phyloP scores from a whole-genome alignment of 441 rosid genomes.

The California macrophylla region DNA sequence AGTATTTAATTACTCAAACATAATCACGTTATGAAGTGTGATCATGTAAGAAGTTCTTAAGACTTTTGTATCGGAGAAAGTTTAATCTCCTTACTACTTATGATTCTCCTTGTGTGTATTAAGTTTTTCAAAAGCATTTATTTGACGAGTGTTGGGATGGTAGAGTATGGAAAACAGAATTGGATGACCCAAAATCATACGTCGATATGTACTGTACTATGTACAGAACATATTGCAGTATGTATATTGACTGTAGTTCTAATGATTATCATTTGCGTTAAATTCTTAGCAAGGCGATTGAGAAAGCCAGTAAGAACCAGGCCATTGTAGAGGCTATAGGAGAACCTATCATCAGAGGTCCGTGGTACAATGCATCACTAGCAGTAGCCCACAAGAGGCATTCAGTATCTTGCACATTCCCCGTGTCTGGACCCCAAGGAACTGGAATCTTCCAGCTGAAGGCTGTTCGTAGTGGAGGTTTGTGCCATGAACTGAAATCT shows the following conservation, averaged over 20 bases:
- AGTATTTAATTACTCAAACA: background rate
- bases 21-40: background rate
- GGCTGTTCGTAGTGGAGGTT: constrained; percentile 59
- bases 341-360: constrained; percentile 82
- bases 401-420: constrained; percentile 87
- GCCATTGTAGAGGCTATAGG: constrained; percentile 70
- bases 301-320: constrained; percentile 57
- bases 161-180: no score
- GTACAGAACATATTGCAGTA: background rate
- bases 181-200: no score
- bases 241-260: background rate
- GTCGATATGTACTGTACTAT: no score
- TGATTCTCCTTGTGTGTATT: background rate
- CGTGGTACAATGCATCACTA: constrained; percentile 93
- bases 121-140: no score
- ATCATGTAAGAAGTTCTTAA: no score
- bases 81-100: background rate
- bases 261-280: background rate
- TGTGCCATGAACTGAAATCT: background rate
- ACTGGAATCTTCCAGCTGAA: constrained; percentile 54
- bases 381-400: constrained; percentile 82
- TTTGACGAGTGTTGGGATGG: no score
- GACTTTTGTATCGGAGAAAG: background rate
- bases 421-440: constrained; percentile 68
- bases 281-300: constrained; percentile 68